Evolutionary conservation across 441 rosid species (phyloP).

Genomic region (Euphorbia celastroides): DNA sequence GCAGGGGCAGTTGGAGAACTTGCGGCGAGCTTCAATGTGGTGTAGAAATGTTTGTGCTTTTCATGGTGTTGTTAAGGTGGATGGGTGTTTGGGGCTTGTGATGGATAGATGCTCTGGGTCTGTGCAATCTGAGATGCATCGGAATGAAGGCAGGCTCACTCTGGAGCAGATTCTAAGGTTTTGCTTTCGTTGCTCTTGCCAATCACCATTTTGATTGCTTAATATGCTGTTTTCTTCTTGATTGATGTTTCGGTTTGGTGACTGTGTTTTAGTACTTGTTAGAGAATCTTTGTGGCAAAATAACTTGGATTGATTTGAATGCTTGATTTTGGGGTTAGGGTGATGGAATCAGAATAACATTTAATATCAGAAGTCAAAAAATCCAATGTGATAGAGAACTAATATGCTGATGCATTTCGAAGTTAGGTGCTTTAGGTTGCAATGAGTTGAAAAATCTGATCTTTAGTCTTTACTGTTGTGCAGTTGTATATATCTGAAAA

Average conservation of each 20-base stretch:
- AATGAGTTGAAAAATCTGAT: neutral
- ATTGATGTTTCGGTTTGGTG: neutral
- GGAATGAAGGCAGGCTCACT: constrained; percentile 89
- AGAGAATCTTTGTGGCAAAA: too few relatives aligned
- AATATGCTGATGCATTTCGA: neutral
- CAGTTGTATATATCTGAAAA: neutral
- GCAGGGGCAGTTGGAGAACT: constrained; percentile 68
- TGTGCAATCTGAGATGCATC: constrained; percentile 85
- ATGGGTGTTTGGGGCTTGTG: constrained; percentile 58
- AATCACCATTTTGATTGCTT: neutral
- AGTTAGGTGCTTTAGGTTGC: neutral
- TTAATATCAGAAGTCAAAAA: neutral
- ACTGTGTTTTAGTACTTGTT: too few relatives aligned
- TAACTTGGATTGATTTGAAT: too few relatives aligned
- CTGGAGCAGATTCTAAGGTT: constrained; percentile 94
- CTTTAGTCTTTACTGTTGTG: neutral
- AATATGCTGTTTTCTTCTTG: neutral
- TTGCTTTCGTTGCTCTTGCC: neutral
- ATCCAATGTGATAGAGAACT: neutral
- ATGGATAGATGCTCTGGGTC: constrained; percentile 86
- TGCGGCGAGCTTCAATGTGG: constrained; percentile 85
- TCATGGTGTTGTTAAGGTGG: constrained; percentile 79
- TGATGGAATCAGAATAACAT: neutral
- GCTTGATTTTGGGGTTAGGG: too few relatives aligned
- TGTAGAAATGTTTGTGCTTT: constrained; percentile 90